Percentiles rank a stretch among this genome's conserved stretches.
phyloP scores from a whole-genome alignment of 1,139 yeast species.

The Scheffersomyces insectosa region DNA sequence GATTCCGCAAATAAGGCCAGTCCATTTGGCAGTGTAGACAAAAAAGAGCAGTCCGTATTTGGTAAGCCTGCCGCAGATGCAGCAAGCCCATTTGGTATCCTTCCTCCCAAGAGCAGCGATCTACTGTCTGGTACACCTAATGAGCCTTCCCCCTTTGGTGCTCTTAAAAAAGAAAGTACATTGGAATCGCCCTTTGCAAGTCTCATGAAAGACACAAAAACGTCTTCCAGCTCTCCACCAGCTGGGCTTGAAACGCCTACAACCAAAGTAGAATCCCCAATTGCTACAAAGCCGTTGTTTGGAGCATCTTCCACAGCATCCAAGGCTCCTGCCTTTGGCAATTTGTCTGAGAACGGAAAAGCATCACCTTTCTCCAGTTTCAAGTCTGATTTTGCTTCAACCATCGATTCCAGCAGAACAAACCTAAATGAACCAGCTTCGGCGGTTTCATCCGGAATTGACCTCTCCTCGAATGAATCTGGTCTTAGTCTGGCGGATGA shows the following conservation, averaged over 20 bases:
- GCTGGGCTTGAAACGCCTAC: background rate
- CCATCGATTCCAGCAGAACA: too few species aligned
- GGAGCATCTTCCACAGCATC: too few species aligned
- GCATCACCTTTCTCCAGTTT: too few species aligned
- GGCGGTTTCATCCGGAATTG: too few species aligned
- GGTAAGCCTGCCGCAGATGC: conserved; percentile 4
- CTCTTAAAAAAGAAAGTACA: background rate
- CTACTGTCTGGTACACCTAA: too few species aligned
- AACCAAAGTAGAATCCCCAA: background rate
- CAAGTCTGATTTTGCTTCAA: too few species aligned
- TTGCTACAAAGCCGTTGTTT: background rate
- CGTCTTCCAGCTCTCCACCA: background rate
- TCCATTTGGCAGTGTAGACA: conserved; percentile 1
- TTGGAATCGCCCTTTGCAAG: too few species aligned
- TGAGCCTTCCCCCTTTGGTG: background rate
- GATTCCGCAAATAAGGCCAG: too few species aligned
- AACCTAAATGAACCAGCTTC: too few species aligned
- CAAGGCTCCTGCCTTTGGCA: too few species aligned
- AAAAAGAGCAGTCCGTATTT: conserved; percentile 3
- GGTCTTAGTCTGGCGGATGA: conserved; percentile 9
- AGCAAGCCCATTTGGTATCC: conserved; percentile 4
- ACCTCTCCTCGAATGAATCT: too few species aligned
- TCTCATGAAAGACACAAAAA: background rate
- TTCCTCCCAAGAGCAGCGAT: background rate
- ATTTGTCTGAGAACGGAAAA: too few species aligned